Evolutionary conservation across 2,329 filamentous ascomycete genomes (phyloP), one percentile per base, ranked within the genome.

Genomic region (Ambrosiella cleistominuta): DNA sequence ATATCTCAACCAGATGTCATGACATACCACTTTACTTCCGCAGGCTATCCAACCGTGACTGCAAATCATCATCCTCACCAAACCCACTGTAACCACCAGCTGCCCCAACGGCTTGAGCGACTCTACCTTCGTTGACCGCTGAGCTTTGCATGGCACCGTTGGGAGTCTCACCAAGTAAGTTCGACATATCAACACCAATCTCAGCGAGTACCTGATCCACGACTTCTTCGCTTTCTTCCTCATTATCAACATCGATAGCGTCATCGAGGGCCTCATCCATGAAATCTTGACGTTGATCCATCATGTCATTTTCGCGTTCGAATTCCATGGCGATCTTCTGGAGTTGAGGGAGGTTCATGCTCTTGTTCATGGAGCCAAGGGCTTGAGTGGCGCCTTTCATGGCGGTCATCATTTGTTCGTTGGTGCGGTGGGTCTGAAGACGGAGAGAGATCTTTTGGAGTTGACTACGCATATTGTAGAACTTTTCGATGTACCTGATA

Each of bases 371-470:
- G 73, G 86, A 94, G 57, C 90, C 89, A 7, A 98, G 75, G 2
- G 95, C 83, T 71, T 85, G 83, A 1, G 93, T 97, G 3, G 93
- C 93, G 39, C 93, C 93, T 71, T 96, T 98, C 93, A 98, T 97
- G 7, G 90, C 93, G 71, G 95, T 88, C 90, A 96, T 96, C 93
- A 98, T 98, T 71, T 97, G 91, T 70, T 98, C 93, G 70, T 98
- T 98, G 64, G 90, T 96, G 63, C 93, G 83, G 63, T 97, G 91
- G 54, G 93, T 98, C 88, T 97, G 93, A 67, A 98, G 90, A 50
- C 91, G 82, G 57, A 98, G 73, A 12, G 88, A 95, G 64, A 98
- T 95, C 63, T 95, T 93, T 69, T 98, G 93, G 63, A 98, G 73
- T 70, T 97, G 91, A 63, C 91, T 97, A 64, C 89, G 83, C 91